A percentile compares a stretch with the other conserved stretches of the same genome.
Conservation (phyloP, 306 rosid species). For the Casuarina equisetifolia region DNA sequence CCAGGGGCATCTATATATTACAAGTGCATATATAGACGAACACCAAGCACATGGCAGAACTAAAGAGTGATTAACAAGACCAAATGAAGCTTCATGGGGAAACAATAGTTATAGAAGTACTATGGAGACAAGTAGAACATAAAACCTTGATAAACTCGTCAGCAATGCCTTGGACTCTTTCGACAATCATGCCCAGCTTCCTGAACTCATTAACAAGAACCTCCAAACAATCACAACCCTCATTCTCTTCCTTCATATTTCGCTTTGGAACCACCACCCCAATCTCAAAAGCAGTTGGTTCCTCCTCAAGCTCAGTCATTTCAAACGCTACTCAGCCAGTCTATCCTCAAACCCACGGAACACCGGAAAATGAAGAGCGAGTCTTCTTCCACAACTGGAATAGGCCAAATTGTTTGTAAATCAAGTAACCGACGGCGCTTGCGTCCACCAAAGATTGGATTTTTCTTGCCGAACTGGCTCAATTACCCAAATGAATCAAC, state of each 20-base stretch:
- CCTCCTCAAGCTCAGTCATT: conserved; percentile 51
- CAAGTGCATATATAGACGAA: too few species aligned
- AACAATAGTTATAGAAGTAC: not conserved
- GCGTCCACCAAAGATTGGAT: conserved; percentile 20
- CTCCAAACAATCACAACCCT: conserved; percentile 43
- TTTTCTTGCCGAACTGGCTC: conserved; percentile 24
- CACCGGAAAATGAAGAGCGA: conserved; percentile 1
- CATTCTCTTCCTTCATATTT: conserved; percentile 39
- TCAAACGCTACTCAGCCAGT: conserved; percentile 24
- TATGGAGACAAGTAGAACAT: conserved; percentile 13
- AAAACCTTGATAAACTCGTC: conserved; percentile 92
- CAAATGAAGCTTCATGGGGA: not conserved
- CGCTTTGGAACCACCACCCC: conserved; percentile 81
- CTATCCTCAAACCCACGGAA: conserved; percentile 17
- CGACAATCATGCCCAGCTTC: conserved; percentile 66
- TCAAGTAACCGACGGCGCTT: conserved; percentile 16
- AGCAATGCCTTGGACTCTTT: conserved; percentile 74
- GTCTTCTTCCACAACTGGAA: conserved; percentile 4
- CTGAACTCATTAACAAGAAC: conserved; percentile 58
- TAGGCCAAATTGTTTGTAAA: conserved; percentile 3
- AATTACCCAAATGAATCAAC: conserved; percentile 11
- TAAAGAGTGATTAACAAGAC: not conserved
- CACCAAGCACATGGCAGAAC: not conserved
- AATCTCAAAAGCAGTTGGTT: conserved; percentile 64
- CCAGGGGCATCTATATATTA: not conserved